A percentile compares a stretch with the other conserved stretches of the same genome.
Conservation (phyloP, 164 flowering plant genomes). For the Saururus chinensis region DNA sequence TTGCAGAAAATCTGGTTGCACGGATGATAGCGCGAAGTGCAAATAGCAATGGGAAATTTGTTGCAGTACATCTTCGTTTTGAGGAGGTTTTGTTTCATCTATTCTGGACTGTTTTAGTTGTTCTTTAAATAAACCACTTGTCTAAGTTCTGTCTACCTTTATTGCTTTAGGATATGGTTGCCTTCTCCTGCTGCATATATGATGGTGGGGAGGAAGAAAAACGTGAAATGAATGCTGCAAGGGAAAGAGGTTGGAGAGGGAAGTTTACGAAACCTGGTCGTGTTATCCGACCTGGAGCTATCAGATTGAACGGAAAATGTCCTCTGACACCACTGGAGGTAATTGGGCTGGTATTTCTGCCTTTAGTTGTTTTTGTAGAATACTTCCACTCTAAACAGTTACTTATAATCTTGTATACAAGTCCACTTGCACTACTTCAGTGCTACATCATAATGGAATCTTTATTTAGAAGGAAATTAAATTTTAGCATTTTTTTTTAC, state of each 20-base stretch:
- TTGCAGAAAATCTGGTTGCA: constrained; percentile 62
- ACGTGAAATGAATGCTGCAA: constrained; percentile 72
- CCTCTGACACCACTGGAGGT: constrained; percentile 98
- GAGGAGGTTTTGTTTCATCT: constrained; percentile 58
- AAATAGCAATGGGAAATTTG: constrained; percentile 48
- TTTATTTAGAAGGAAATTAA: too few species aligned
- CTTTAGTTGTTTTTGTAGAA: background rate
- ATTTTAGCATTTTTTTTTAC: too few species aligned
- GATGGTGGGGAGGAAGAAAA: constrained; percentile 83
- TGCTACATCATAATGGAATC: background rate
- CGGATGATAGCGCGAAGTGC: constrained; percentile 78
- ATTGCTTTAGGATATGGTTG: constrained; percentile 85
- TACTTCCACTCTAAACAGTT: background rate
- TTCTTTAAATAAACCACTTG: background rate
- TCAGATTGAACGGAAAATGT: constrained; percentile 83
- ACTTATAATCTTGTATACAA: background rate
- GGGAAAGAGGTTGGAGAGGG: constrained; percentile 96
- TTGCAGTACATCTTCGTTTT: constrained; percentile 95
- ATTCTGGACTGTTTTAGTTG: background rate
- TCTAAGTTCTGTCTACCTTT: background rate
- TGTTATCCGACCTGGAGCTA: constrained; percentile 78
- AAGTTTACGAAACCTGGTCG: constrained; percentile 90
- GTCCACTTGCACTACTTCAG: background rate
- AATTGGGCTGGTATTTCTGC: constrained; percentile 6
- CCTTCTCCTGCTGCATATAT: constrained; percentile 92